Evolutionary conservation across 495 filamentous ascomycete species (phyloP), one percentile per base, ranked within the genome.

Genomic region (Oleoguttula mirabilis): DNA sequence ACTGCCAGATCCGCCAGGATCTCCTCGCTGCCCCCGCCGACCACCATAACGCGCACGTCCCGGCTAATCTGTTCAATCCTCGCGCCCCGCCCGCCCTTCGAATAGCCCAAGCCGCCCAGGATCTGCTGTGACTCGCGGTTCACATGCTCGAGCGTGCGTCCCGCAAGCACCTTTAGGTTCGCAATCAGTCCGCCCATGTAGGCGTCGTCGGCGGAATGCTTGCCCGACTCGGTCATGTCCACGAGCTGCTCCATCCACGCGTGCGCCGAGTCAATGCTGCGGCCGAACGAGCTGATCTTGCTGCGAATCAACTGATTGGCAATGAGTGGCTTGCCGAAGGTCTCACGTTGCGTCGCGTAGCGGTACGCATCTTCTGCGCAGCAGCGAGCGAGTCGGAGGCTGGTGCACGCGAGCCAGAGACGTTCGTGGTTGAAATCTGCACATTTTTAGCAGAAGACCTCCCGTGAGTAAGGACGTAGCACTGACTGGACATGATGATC

Each of bases 381-480:
- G 75, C 96, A 96, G 45, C 90, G 88, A 40, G 88, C 59, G 50
- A 79, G 92, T 66, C 96, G 90, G 68, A 98, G 96, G 64, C 95
- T 86, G 62, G 95, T 96, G 35, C n/a, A n/a, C n/a, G n/a, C n/a
- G n/a, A n/a, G n/a, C n/a, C 90, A 88, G 48, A 98, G 84, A 37
- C 90, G 82, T 66, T 96, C 90, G 71, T 96, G 90, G 72, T 98
- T 98, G 71, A 98, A 98, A 71, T 98, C n/a, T n/a, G n/a, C n/a
- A n/a, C n/a, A n/a, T n/a, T n/a, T n/a, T n/a, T n/a, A n/a, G n/a
- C n/a, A n/a, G n/a, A n/a, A n/a, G n/a, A n/a, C n/a, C n/a, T n/a
- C n/a, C n/a, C n/a, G n/a, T n/a, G n/a, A n/a, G n/a, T n/a, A n/a
- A n/a, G n/a, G n/a, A n/a, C n/a, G n/a, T n/a, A n/a, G n/a, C n/a